These are phyloP conservation scores for Neltuma alba DNA, from an alignment of 306 rosid genomes.

Conservation along the genomic window DNA sequence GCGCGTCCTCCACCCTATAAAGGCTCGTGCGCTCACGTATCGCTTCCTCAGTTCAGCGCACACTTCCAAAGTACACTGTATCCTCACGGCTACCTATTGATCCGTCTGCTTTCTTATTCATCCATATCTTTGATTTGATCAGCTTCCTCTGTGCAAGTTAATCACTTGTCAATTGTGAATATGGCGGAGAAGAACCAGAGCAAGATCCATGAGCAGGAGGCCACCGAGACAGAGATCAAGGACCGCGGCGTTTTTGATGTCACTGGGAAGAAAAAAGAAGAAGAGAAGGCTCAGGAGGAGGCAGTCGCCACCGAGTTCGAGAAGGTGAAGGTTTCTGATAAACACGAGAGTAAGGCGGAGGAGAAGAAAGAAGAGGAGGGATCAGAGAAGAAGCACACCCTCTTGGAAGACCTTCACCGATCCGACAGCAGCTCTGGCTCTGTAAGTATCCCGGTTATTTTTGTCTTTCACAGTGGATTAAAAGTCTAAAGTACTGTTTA, in stretches of 20 bases:
- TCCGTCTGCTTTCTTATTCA: not conserved
- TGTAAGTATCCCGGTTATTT: conserved; percentile 30
- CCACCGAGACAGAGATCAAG: no score
- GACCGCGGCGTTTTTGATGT: conserved; percentile 38
- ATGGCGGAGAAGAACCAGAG: conserved; percentile 67
- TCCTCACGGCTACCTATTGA: not conserved
- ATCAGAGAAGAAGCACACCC: not conserved
- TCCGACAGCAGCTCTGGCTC: conserved; percentile 55
- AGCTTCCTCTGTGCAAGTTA: not conserved
- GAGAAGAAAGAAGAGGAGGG: no score
- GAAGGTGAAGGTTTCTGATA: conserved; percentile 36
- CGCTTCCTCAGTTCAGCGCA: not conserved
- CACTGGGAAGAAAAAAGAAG: conserved; percentile 58
- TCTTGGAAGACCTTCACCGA: conserved; percentile 42
- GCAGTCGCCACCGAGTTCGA: conserved; percentile 42
- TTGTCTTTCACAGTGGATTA: not conserved
- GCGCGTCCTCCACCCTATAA: conserved; percentile 55
- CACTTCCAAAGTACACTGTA: not conserved
- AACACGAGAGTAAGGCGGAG: no score
- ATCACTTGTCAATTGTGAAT: not conserved
- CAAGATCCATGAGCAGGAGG: no score
- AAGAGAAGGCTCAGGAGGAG: conserved; percentile 44
- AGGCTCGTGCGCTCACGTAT: not conserved
- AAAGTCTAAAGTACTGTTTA: not conserved
- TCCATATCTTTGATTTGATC: not conserved